Conservation (phyloP, 495 filamentous ascomycete genomes). For the Penicillium soppii region DNA sequence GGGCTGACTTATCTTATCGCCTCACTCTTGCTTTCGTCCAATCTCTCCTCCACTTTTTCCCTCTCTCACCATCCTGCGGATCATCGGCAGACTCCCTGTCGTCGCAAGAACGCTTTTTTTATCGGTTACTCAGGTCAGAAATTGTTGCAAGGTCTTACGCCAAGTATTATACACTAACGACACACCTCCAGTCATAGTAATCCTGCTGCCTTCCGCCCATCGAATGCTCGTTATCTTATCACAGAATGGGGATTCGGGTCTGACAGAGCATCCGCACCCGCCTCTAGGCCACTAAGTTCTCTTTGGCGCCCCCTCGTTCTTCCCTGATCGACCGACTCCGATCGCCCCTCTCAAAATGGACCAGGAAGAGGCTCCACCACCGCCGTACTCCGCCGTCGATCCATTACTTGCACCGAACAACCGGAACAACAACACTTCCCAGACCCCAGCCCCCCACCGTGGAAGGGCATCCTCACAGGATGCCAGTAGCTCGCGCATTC, state of each 20-base stretch:
- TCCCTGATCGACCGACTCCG: neutral
- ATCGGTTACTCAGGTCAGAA: neutral
- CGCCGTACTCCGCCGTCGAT: constrained; percentile 47
- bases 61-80: neutral
- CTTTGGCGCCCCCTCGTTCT: neutral
- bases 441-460: constrained; percentile 18
- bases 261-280: constrained; percentile 13
- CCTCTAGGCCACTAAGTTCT: constrained; percentile 3
- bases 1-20: neutral
- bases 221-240: constrained; percentile 18
- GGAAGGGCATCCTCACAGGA: constrained; percentile 19
- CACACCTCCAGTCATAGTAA: constrained; percentile 5
- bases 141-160: neutral
- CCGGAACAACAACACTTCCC: constrained; percentile 14
- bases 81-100: neutral
- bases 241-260: constrained; percentile 19
- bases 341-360: constrained; percentile 27
- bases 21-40: too few species aligned
- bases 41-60: neutral
- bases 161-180: constrained; percentile 10
- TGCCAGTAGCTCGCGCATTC: constrained; percentile 19
- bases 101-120: neutral
- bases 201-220: constrained; percentile 23
- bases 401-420: constrained; percentile 31
- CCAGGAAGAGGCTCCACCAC: constrained; percentile 44